Evolutionary conservation across 495 filamentous ascomycete genomes (phyloP), one percentile per base, ranked within the genome.

Genomic region (Coniosporium apollinis): DNA sequence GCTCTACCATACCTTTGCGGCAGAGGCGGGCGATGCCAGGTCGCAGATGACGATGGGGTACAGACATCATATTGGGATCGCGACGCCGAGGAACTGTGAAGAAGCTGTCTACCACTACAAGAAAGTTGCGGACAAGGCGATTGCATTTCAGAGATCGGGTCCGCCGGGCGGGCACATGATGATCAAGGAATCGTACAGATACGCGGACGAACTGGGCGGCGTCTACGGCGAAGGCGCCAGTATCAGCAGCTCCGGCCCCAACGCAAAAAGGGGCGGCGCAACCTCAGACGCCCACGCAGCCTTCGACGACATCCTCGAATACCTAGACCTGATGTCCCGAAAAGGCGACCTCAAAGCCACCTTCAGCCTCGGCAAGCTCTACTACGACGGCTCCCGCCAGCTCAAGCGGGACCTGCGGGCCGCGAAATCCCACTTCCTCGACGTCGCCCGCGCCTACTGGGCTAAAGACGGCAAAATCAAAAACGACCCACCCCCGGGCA

Each of bases 191-290:
- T 69, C 76, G 16, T 86, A 83, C 56, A 64, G 80, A 29, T 64
- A 85, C 41, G 82, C 84, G 10, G 91, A 99, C 50, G 83, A 94
- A 30, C 65, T 74, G 14, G 91, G 89, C 16, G 89, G 89, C 28
- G 82, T 92, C 18, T 99, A 94, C 48, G 91, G 89, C 5, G 80
- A 92, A 54, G 89, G 89, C 4, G 89, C 89, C 15, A 94, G 85
- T 46, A 75, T 79, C n/a, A 72, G 73, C 18, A 94, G 85, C 52
- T 77, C 89, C 5, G 89, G 89, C n/a, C 61, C 63, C n/a, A 81
- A 87, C 50, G 82, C 83, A 0, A 62, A 76, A 41, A 74, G 75
- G 47, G 71, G 74, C 17, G 67, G 71, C 22, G 61, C 74, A 8
- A 72, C 72, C 43, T 74, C 79, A 0, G 77, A 85, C 43, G 66